Conservation (phyloP, 805 yeast species). For the Sugiyamaella floridensis region DNA sequence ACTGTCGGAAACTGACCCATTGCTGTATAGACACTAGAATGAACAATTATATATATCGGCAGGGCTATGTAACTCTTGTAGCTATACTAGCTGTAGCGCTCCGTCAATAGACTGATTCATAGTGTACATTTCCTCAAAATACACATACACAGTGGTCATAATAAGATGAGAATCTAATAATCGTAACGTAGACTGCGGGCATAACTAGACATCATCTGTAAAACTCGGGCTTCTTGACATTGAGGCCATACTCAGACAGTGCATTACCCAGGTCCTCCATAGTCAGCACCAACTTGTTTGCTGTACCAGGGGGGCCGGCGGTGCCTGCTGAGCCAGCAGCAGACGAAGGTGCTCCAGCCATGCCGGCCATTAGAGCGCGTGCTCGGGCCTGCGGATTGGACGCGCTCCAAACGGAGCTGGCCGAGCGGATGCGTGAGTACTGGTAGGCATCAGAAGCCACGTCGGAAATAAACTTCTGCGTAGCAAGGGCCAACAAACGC, state of each 20-base stretch:
- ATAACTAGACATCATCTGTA: conserved; percentile 50
- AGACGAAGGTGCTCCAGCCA: conserved; percentile 35
- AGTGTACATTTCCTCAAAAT: too few species aligned
- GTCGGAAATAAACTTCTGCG: conserved; percentile 91
- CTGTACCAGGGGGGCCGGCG: not conserved
- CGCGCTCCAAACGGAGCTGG: conserved; percentile 77
- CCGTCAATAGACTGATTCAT: too few species aligned
- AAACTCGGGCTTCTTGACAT: conserved; percentile 86
- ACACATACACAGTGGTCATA: too few species aligned
- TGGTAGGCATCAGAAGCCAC: conserved; percentile 96
- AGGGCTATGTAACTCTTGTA: too few species aligned
- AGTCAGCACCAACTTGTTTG: conserved; percentile 67
- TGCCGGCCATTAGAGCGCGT: conserved; percentile 63
- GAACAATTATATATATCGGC: too few species aligned
- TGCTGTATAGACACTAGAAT: too few species aligned
- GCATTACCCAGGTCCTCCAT: conserved; percentile 93
- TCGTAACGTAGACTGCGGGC: not conserved
- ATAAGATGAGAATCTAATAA: too few species aligned
- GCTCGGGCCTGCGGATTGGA: conserved; percentile 83
- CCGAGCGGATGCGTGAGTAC: conserved; percentile 84
- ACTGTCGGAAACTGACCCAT: too few species aligned
- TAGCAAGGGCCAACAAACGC: conserved; percentile 83
- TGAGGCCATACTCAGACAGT: conserved; percentile 84
- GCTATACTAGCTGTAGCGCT: too few species aligned
- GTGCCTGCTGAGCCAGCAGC: conserved; percentile 40